These are phyloP conservation scores for Triangularia verruculosa DNA, from an alignment of 2,329 filamentous ascomycete species.

Conservation along the genomic window DNA sequence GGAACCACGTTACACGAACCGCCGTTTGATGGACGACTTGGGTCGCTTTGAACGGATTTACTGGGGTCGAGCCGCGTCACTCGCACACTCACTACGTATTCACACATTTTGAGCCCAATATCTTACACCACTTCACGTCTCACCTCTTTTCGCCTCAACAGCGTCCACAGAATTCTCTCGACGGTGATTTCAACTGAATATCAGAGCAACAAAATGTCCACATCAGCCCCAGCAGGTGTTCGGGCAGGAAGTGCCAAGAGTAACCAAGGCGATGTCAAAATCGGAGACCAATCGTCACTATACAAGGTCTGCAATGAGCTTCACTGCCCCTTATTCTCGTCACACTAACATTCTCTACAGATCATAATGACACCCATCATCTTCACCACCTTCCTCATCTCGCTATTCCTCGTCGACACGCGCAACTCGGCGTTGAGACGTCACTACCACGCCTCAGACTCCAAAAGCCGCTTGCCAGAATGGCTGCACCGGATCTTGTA, in stretches of 20 bases:
- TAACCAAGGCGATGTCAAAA: conserved; percentile 22
- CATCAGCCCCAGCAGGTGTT: conserved; percentile 21
- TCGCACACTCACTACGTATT: neutral
- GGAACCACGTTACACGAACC: neutral
- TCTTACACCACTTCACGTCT: neutral
- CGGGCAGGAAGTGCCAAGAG: conserved; percentile 8
- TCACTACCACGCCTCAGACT: conserved; percentile 34
- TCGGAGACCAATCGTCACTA: conserved; percentile 14
- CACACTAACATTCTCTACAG: conserved; percentile 22
- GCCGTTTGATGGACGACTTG: neutral
- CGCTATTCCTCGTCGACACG: conserved; percentile 61
- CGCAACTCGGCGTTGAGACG: conserved; percentile 51
- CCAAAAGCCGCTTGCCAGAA: conserved; percentile 32
- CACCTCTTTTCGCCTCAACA: neutral
- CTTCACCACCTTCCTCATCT: conserved; percentile 63
- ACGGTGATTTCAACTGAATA: neutral
- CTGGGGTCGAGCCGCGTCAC: neutral
- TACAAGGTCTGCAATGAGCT: conserved; percentile 20
- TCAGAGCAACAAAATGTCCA: conserved; percentile 6
- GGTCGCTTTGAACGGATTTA: neutral
- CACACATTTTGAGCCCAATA: neutral
- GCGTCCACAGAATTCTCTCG: neutral
- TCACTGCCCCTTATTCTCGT: neutral
- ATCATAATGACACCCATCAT: conserved; percentile 60
- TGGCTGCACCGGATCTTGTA: conserved; percentile 45